Evolutionary conservation across 1,139 yeast species (phyloP).

Genomic region (Pichia sp.): DNA sequence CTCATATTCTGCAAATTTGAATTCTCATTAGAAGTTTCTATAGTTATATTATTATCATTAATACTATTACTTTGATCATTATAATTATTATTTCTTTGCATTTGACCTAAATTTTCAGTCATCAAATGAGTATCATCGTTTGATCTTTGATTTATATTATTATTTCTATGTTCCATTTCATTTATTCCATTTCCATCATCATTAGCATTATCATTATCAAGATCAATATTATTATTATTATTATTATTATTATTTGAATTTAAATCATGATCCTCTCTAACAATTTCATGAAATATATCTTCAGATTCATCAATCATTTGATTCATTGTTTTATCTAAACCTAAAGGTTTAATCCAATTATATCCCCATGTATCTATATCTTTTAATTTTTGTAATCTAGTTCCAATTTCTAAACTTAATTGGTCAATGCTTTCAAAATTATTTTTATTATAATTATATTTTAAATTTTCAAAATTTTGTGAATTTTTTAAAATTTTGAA

Average conservation of each 20-base stretch:
- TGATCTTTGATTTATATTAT: neutral
- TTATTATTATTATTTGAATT: neutral
- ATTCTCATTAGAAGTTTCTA: neutral
- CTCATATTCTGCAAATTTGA: too few relatives aligned
- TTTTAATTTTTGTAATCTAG: constrained; percentile 33
- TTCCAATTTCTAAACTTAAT: constrained; percentile 22
- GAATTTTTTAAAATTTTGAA: constrained; percentile 5
- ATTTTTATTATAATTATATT: constrained; percentile 8
- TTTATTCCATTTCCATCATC: constrained; percentile 8
- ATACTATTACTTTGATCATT: neutral
- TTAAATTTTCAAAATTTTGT: neutral
- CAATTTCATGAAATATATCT: constrained; percentile 4
- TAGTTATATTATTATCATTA: neutral
- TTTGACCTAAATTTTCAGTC: constrained; percentile 12
- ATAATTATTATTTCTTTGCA: constrained; percentile 6
- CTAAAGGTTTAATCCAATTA: constrained; percentile 46
- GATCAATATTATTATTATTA: neutral
- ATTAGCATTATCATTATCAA: neutral
- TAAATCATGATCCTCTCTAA: constrained; percentile 4
- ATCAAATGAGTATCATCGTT: constrained; percentile 8
- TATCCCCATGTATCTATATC: constrained; percentile 45
- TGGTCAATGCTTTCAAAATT: constrained; percentile 22
- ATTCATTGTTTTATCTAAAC: constrained; percentile 47
- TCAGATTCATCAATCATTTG: constrained; percentile 29
- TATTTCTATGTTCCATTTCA: constrained; percentile 1